Base-by-base conservation (phyloP, 768 basidiomycete genomes). In the Mycena rosella region DNA sequence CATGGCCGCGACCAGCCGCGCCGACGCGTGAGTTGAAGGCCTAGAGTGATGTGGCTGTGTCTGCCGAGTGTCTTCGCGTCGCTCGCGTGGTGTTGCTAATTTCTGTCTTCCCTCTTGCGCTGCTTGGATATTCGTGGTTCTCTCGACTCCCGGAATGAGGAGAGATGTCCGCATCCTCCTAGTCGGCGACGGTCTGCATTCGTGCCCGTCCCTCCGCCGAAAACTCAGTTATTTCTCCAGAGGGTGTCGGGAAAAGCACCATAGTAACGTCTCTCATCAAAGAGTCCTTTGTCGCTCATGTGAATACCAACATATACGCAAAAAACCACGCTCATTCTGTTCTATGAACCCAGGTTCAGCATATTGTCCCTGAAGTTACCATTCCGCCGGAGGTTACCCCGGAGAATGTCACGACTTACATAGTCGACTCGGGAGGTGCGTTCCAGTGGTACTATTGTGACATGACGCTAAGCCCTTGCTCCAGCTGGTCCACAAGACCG, bases 191-290 rank as follows among this genome's bases (percentile, higher is more conserved):
- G 96, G 95, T 96, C 72, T 73, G 91, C 77, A 24, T 47, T 15
- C 18, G 32, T 30, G n/a, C 20, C 44, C 38, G 42, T 47, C 32
- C 24, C 62, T 47, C 42, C 44, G 30, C 54, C 29, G 44, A 17
- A 57, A 65, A 56, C 69, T 65, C 73, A 66, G 68, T 61, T 57
- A 44, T 49, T 60, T 59, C 58, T 66, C 42, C 78, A 98, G 96
- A 97, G 85, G 95, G 94, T 71, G 97, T 98, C 74, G 97, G 97
- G 71, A 99, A 99, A 85, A 96, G 95, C 78, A 96, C 96, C 51
- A 96, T 99, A 76, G 90, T 99, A 77, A 98, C 96, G 22, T 96
- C 96, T 38, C 87, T 98, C 77, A 98, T 99, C 81, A 98, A 98
- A 78, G 95, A 97, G 79, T 91, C 93, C 34, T 98, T 92, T 77